Conservation (phyloP, 2,329 filamentous ascomycete genomes). For the Cadophora sp. region DNA sequence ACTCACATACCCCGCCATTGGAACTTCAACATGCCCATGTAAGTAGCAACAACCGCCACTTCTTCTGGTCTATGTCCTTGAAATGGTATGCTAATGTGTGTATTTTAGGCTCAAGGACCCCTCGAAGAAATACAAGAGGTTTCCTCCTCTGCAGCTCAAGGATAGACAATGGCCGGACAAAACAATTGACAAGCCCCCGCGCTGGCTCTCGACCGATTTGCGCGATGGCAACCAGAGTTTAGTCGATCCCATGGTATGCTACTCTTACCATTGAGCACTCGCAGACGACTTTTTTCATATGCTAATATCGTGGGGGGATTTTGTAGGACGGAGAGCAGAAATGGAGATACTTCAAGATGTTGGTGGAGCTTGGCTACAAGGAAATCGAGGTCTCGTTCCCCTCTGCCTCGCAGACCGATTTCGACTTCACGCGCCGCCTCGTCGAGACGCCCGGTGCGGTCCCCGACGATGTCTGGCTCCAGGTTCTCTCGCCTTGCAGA, state of each 20-base stretch:
- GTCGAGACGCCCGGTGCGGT: slow-evolving; percentile 84
- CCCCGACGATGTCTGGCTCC: slow-evolving; percentile 89
- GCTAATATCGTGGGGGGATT: slow-evolving; percentile 3
- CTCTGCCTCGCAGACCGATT: slow-evolving; percentile 93
- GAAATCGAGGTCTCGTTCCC: slow-evolving; percentile 98
- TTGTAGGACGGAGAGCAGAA: slow-evolving; percentile 89
- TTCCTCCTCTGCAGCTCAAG: slow-evolving; percentile 65
- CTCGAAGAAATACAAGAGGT: slow-evolving; percentile 77
- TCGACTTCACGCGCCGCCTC: slow-evolving; percentile 88
- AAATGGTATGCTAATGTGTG: background rate
- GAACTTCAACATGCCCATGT: slow-evolving; percentile 36
- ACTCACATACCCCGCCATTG: slow-evolving; percentile 28
- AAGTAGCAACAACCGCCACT: slow-evolving; percentile 17
- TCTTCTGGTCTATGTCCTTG: background rate
- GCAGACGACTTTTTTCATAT: background rate
- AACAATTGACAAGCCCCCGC: slow-evolving; percentile 78
- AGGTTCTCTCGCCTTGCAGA: slow-evolving; percentile 91
- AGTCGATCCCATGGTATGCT: slow-evolving; percentile 85
- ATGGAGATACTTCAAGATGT: slow-evolving; percentile 93
- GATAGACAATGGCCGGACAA: slow-evolving; percentile 53
- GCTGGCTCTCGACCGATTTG: slow-evolving; percentile 89
- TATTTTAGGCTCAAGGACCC: slow-evolving; percentile 72
- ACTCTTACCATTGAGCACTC: background rate
- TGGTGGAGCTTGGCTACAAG: slow-evolving; percentile 91
- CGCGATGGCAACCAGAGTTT: slow-evolving; percentile 95